Base-by-base conservation (phyloP, 805 yeast species). In the Dipodascopsis tothii region DNA sequence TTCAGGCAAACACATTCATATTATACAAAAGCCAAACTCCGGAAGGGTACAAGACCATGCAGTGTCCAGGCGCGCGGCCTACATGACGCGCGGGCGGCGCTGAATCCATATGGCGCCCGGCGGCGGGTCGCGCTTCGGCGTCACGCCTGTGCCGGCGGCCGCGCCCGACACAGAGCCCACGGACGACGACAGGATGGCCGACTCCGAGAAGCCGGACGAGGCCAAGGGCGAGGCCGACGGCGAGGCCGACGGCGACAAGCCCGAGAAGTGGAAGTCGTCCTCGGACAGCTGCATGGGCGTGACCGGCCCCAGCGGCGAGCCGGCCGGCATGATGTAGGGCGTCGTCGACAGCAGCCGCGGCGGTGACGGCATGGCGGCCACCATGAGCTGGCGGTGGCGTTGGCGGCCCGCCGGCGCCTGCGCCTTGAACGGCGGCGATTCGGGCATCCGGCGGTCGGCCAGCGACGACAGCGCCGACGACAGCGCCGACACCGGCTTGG, bases 261-360 rank as follows among this genome's bases (percentile, higher is more conserved):
- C 11, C 30, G 30, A 25, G 25, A 46, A 45, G 39, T 33, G 44
- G 21, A 46, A 45, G 18, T 48, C 52, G n/a, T 48, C 52, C 30
- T 48, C 52, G 9, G 51, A 45, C 5, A 48, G 51, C 37, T 37
- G 47, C 52, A 48, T 48, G 4, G 52, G 52, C 21, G 52, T 48
- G 23, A 48, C 50, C 11, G 52, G 51, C 3, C 52, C 52, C 5
- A 33, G 21, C 4, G 52, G 52, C 3, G 52, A 48, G 5, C 52
- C 52, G 3, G 42, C 45, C 3, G 52, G 52, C 18, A 33, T 42
- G 9, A 48, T 39, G 27, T 48, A 48, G 19, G 52, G 51, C 14
- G 51, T 46, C 18, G 42, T 9, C 9, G 30, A 25, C 9, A 14
- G 9, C 14, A 25, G 14, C 30, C 30, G 9, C 14, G 30, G 30